Evolutionary conservation across 345 rosid species (phyloP).

Genomic region (Citrus maxima): DNA sequence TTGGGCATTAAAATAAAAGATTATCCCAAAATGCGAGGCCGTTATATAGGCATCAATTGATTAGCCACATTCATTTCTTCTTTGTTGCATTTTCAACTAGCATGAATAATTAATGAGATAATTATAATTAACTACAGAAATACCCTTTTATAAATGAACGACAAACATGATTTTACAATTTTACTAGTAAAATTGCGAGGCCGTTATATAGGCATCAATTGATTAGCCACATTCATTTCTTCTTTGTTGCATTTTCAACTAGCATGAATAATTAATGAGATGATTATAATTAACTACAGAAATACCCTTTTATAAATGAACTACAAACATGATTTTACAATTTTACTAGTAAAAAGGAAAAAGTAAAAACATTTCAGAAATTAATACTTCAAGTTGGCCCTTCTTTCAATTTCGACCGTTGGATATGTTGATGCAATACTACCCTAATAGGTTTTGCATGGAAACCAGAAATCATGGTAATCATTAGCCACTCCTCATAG

Average conservation of each 20-base stretch:
- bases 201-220: not conserved
- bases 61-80: not conserved
- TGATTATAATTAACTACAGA: constrained; percentile 15
- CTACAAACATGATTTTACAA: constrained; percentile 44
- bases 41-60: not conserved
- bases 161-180: constrained; percentile 26
- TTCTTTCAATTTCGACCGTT: constrained; percentile 1
- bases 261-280: constrained; percentile 5
- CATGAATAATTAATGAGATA: constrained; percentile 4
- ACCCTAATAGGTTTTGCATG: not conserved
- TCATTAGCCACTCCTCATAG: constrained; percentile 27
- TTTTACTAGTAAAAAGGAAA: constrained; percentile 12
- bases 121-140: constrained; percentile 16
- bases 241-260: not conserved
- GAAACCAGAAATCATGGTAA: constrained; percentile 11
- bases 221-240: not conserved
- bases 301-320: constrained; percentile 14
- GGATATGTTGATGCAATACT: constrained; percentile 8
- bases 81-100: not conserved
- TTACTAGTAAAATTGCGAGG: constrained; percentile 11
- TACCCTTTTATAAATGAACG: constrained; percentile 17
- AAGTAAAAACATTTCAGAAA: constrained; percentile 9
- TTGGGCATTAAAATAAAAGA: not conserved
- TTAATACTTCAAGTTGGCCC: constrained; percentile 3
- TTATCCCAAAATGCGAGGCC: not conserved